Base-by-base conservation (phyloP, 805 yeast species). In the Cephaloascus fragrans region DNA sequence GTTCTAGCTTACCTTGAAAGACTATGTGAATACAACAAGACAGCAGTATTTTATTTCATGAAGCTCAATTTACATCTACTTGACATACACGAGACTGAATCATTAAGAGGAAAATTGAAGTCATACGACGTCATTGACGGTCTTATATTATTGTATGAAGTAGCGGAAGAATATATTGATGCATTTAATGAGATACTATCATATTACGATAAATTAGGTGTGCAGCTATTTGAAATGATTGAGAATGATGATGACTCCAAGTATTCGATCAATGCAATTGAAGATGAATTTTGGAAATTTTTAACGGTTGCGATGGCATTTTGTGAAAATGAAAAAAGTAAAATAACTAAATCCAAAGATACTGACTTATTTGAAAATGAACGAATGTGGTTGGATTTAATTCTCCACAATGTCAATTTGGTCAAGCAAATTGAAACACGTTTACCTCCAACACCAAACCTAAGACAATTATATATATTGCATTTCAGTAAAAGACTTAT, bases 401-500 rank as follows among this genome's bases (percentile, higher is more conserved):
- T 71, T 6, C 68, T 65, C 32, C 50, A 63, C 2, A 48, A 67
- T 1, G 69, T 71, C 3, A 51, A 48, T 3, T 39, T 61, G 5
- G 54, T 62, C 36, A 60, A 58, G 28, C 40, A 41, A 3, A 52
- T 31, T n/a, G 8, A 9, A 14, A 14, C 8, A 9, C 8, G n/a
- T 14, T n/a, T 31, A n/a, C 15, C 33, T 9, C 8, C 8, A 9
- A 6, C 15, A 6, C 6, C 6, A 17, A 23, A 37, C 4, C 35
- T 6, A 9, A 19, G 26, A 15, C 20, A 26, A n/a, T 5, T 16
- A 4, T 35, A 36, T 4, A 44, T 57, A 1, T 36, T 67, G 10
- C 63, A 59, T 36, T 41, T 61, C 2, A 56, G 61, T 32, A 68
- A 67, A 36, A 52, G 68, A 37, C 46, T 63, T 10, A 51, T 68